A percentile compares a stretch with the other conserved stretches of the same genome.
phyloP scores from a whole-genome alignment of 2,329 filamentous ascomycete species.

The Sporothrix sp. region DNA sequence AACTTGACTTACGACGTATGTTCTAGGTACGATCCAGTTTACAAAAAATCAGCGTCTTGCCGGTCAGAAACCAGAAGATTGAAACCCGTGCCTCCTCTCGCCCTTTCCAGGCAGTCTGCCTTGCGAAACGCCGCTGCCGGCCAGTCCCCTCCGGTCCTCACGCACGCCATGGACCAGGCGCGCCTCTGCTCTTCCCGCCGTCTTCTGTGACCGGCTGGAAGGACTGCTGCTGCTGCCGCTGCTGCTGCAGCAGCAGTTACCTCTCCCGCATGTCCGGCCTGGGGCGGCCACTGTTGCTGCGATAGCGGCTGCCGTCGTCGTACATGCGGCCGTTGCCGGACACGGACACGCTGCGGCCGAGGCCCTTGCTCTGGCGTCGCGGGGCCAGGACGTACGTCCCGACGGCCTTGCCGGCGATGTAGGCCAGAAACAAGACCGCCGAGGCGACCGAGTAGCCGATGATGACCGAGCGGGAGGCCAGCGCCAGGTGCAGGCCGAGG shows the following conservation, averaged over 20 bases:
- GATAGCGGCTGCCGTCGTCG: neutral
- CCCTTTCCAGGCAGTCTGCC: no score
- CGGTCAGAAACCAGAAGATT: no score
- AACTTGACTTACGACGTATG: no score
- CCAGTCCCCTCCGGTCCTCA: no score
- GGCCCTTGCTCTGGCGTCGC: neutral
- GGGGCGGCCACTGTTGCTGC: neutral
- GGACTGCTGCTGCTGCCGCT: no score
- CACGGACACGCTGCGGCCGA: neutral
- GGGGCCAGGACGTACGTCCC: neutral
- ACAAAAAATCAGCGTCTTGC: no score
- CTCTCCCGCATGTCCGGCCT: neutral
- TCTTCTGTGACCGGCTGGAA: no score
- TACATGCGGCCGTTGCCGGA: neutral
- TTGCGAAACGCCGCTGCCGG: no score
- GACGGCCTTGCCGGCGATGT: constrained; percentile 28
- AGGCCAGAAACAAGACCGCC: constrained; percentile 37
- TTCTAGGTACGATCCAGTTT: no score
- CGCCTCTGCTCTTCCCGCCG: no score
- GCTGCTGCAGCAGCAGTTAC: neutral
- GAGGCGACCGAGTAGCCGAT: constrained; percentile 49
- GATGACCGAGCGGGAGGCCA: constrained; percentile 31
- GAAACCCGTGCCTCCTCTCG: no score
- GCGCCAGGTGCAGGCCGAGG: constrained; percentile 44
- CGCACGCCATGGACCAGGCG: no score